These are phyloP conservation scores for Melampsora americana DNA, from an alignment of 1,284 basidiomycete species.

Conservation along the genomic window DNA sequence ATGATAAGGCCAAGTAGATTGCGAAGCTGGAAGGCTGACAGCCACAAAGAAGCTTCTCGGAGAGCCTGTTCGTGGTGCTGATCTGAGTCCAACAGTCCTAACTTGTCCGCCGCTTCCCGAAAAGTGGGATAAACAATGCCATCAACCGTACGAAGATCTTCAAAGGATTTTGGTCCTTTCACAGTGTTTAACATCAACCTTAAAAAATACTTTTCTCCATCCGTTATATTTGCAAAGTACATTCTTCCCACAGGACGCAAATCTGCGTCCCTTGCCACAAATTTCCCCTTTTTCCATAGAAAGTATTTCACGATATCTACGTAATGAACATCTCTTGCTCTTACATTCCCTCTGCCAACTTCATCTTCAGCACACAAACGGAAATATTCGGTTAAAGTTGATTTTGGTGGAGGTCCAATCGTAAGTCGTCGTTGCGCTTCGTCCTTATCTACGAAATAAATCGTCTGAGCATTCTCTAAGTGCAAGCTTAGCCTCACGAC, in stretches of 20 bases:
- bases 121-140: neutral
- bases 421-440: neutral
- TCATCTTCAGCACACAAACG: neutral
- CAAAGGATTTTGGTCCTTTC: neutral
- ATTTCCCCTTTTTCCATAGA: neutral
- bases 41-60: neutral
- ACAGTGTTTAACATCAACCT: neutral
- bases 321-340: neutral
- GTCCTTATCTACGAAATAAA: neutral
- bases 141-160: neutral
- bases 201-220: slow-evolving; percentile 12
- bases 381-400: slow-evolving; percentile 7
- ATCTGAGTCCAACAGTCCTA: slow-evolving; percentile 15
- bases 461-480: neutral
- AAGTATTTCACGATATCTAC: neutral
- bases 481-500: neutral
- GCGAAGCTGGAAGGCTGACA: neutral
- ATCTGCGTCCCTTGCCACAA: neutral
- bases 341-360: neutral
- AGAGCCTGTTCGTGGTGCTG: neutral
- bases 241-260: neutral
- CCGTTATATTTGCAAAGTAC: slow-evolving; percentile 7
- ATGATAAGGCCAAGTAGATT: too few species aligned
- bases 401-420: neutral
- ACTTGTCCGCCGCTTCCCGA: neutral